Evolutionary conservation across 495 filamentous ascomycete genomes (phyloP), one percentile per base, ranked within the genome.

Genomic region (Penicillium fimorum): DNA sequence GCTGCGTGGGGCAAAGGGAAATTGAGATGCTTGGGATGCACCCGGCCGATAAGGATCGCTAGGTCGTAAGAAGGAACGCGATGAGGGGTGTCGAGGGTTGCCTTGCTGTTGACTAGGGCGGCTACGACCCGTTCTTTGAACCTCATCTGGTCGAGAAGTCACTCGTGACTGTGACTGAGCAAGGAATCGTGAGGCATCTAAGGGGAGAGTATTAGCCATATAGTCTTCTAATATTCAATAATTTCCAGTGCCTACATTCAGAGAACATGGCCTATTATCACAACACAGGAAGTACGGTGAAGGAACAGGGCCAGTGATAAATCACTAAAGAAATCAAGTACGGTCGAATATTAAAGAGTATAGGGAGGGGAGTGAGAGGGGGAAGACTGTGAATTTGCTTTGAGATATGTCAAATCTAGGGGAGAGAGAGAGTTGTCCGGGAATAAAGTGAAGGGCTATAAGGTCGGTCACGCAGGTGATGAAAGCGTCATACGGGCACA

Each of bases 161-260:
- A 91, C 74, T 49, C 91, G 86, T 33, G 94, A 96, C 76, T 97
- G 92, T 51, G 94, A 97, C 82, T 98, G 94, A 47, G 94, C 92
- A 58, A 98, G 86, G 70, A 98, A 98, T 49, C 87, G 88, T 51
- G 95, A 97, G 62, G 94, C 94, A 88, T 98, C 94, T 98, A 32
- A 22, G 17, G 10, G 24, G 18, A 11, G 45, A 27, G 5, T 13
- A 15, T 54, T 30, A 54, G 52, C 41, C 15, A 38, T 44, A 13
- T 22, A 11, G 15, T 17, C 35, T 12, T 38, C n/a, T 17, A 29
- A 32, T 27, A 7, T 5, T 20, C 40, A 35, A 17, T 13, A 10
- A 25, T 22, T 29, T 17, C 13, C 25, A 12, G 48, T 5, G 24
- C 92, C 78, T 83, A 96, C 92, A 97, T 87, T 96, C 93, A 33